Percentiles rank a stretch among this genome's conserved stretches.
These are phyloP conservation scores for Lobulomyces angularis DNA, from an alignment of 192 early-diverging fungal species.

Conservation along the genomic window DNA sequence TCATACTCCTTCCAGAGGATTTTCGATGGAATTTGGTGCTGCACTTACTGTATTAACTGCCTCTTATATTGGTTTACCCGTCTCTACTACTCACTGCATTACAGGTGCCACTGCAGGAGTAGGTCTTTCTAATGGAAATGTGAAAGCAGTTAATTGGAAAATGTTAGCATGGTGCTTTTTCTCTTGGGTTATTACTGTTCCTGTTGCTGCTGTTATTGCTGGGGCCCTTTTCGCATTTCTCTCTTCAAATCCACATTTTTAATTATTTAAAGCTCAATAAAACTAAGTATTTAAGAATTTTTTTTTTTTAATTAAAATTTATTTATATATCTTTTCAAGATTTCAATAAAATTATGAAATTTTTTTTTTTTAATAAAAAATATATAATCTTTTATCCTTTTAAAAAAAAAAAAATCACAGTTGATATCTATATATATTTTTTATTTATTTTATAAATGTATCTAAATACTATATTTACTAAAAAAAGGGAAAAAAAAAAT, in stretches of 20 bases:
- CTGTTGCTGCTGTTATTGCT: conserved; percentile 47
- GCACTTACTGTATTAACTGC: conserved; percentile 68
- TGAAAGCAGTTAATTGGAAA: conserved; percentile 64
- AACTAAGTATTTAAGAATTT: no score
- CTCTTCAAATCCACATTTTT: conserved; percentile 28
- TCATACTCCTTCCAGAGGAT: conserved; percentile 67
- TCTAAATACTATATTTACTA: no score
- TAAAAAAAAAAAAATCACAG: no score
- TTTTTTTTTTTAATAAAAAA: no score
- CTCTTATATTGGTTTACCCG: conserved; percentile 63
- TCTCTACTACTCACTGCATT: conserved; percentile 76
- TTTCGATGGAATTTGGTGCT: conserved; percentile 65
- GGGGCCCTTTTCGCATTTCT: conserved; percentile 60
- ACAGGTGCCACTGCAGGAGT: conserved; percentile 62
- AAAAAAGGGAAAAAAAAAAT: no score
- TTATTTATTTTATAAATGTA: no score
- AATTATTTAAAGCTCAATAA: no score
- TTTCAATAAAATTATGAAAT: no score
- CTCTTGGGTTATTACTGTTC: conserved; percentile 68
- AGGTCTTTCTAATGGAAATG: conserved; percentile 56
- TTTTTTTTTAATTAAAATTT: no score
- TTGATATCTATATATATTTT: no score
- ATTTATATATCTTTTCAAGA: no score
- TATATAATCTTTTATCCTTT: no score
- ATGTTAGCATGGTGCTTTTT: conserved; percentile 48